A percentile compares a stretch with the other conserved stretches of the same genome.
These are phyloP conservation scores for Thelephora terrestris DNA, from an alignment of 1,284 basidiomycete species.

Conservation along the genomic window DNA sequence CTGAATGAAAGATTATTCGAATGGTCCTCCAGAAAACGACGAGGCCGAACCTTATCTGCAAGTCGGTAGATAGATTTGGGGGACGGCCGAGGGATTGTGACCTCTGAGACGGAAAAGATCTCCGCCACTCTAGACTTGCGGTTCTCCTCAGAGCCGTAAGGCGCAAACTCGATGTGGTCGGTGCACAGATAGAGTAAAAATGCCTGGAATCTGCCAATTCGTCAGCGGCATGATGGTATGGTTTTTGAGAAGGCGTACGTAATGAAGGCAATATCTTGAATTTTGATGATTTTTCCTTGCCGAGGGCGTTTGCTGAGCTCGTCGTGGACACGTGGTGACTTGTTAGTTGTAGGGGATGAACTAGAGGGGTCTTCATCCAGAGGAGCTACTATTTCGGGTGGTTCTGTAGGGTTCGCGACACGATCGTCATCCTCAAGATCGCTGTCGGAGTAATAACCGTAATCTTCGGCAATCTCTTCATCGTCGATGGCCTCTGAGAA, in stretches of 20 bases:
- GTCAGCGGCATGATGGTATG: no score
- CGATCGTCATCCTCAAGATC: background rate
- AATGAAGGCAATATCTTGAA: background rate
- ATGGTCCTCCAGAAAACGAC: no score
- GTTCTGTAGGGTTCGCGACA: no score
- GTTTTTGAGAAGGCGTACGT: background rate
- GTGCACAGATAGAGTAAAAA: constrained; percentile 11
- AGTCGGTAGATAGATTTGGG: background rate
- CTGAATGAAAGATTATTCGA: constrained; percentile 1
- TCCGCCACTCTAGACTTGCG: background rate
- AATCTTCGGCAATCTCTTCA: background rate
- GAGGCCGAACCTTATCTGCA: no score
- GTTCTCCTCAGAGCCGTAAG: background rate
- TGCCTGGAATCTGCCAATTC: constrained; percentile 1
- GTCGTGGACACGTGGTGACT: no score
- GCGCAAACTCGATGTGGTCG: constrained; percentile 9
- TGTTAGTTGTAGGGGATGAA: no score
- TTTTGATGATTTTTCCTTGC: background rate
- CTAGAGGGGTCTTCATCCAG: no score
- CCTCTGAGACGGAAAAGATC: background rate
- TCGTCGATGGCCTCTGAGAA: background rate
- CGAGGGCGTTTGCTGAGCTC: background rate
- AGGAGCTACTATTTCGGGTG: no score
- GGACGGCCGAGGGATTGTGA: background rate
- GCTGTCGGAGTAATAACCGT: background rate